Conservation (phyloP, 169 alveolate species). For the Eimeria falciformis region DNA sequence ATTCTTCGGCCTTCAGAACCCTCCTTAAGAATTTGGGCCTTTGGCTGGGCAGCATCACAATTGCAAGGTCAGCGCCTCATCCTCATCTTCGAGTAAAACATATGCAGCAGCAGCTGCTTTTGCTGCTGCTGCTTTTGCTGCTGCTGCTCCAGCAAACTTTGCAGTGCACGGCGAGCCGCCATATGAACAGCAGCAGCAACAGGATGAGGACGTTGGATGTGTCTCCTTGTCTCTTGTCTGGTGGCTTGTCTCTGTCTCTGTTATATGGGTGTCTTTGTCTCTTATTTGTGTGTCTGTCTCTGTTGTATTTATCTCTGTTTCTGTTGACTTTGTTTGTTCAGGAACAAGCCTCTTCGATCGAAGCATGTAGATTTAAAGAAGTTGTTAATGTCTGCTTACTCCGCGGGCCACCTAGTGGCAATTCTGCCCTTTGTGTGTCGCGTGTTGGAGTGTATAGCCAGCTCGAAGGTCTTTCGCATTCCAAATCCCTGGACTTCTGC, state of each 20-base stretch:
- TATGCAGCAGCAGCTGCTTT: not conserved
- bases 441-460: constrained; percentile 85
- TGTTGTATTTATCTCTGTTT: not conserved
- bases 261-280: too few relatives aligned
- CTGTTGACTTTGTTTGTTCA: constrained; percentile 65
- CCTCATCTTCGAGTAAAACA: not conserved
- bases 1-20: constrained; percentile 89
- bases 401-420: constrained; percentile 86
- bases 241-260: too few relatives aligned
- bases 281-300: too few relatives aligned
- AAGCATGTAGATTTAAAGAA: constrained; percentile 91
- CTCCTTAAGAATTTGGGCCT: constrained; percentile 92
- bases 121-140: constrained; percentile 41
- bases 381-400: constrained; percentile 87
- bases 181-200: too few relatives aligned
- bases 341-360: constrained; percentile 91
- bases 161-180: too few relatives aligned
- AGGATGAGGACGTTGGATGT: too few relatives aligned
- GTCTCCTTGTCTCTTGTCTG: too few relatives aligned
- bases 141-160: not conserved
- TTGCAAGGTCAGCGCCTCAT: constrained; percentile 82
- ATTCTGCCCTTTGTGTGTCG: constrained; percentile 92
- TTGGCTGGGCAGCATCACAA: constrained; percentile 93
- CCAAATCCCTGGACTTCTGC: constrained; percentile 97
- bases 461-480: constrained; percentile 89